Evolutionary conservation across 345 rosid species (phyloP).

Genomic region (Angophora floribunda): DNA sequence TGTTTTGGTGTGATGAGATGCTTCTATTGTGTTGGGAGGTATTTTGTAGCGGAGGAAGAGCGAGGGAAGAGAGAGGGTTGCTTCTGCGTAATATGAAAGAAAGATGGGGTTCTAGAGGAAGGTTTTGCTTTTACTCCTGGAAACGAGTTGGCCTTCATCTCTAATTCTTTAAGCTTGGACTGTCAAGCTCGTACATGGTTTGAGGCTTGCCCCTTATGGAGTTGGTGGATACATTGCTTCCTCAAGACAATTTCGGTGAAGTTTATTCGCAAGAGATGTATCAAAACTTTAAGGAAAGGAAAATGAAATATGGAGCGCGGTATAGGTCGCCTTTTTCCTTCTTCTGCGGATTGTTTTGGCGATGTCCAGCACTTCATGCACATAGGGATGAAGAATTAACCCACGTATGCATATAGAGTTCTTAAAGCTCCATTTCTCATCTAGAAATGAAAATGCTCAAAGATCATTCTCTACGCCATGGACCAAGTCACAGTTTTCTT

Average conservation of each 20-base stretch:
- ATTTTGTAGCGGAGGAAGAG: background rate
- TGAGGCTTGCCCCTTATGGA: background rate
- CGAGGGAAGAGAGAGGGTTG: background rate
- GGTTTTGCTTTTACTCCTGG: background rate
- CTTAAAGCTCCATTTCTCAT: background rate
- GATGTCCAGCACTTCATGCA: background rate
- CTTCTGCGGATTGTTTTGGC: background rate
- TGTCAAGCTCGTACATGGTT: background rate
- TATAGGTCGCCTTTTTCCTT: background rate
- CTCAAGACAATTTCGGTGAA: background rate
- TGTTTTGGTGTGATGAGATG: background rate
- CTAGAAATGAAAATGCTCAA: background rate
- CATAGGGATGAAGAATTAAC: background rate
- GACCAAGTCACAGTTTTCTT: slow-evolving; percentile 23
- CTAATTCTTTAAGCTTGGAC: background rate
- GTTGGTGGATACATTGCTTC: background rate
- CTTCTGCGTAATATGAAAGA: slow-evolving; percentile 12
- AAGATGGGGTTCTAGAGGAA: background rate
- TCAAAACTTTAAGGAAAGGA: background rate
- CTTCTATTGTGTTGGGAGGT: background rate
- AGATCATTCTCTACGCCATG: slow-evolving; percentile 6
- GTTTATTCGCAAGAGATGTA: background rate
- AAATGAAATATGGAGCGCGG: background rate
- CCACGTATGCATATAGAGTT: background rate
- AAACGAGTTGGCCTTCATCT: background rate